These are phyloP conservation scores for Acorus calamus DNA, from an alignment of 106 monocot species.

Conservation along the genomic window DNA sequence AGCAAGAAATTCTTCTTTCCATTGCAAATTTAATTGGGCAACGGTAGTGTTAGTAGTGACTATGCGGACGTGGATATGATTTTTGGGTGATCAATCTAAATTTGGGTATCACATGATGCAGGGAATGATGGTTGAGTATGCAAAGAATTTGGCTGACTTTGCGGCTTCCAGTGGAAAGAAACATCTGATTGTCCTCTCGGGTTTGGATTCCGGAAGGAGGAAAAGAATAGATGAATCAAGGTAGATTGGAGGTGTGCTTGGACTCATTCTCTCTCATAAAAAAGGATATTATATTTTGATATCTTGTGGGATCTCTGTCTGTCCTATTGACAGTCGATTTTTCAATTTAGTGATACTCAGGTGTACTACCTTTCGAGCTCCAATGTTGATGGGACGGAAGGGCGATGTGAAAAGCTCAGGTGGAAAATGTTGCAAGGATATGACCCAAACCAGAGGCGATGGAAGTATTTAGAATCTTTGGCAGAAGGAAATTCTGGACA, in stretches of 20 bases:
- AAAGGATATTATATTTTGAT: background rate
- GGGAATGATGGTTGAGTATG: slow-evolving; percentile 93
- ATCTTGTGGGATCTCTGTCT: background rate
- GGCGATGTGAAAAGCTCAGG: slow-evolving; percentile 54
- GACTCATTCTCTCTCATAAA: background rate
- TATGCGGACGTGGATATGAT: too few relatives aligned
- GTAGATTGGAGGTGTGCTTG: slow-evolving; percentile 15
- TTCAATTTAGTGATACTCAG: slow-evolving; percentile 48
- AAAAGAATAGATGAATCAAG: slow-evolving; percentile 61
- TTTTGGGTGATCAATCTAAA: too few relatives aligned
- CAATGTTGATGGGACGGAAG: slow-evolving; percentile 46
- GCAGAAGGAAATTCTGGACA: slow-evolving; percentile 37
- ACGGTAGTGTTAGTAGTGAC: too few relatives aligned
- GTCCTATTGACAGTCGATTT: background rate
- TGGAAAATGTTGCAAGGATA: slow-evolving; percentile 88
- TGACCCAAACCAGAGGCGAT: slow-evolving; percentile 51
- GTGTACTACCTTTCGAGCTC: slow-evolving; percentile 75
- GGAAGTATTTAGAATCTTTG: slow-evolving; percentile 53
- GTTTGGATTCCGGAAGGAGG: slow-evolving; percentile 84
- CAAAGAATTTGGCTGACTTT: slow-evolving; percentile 65
- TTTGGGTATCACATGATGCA: slow-evolving; percentile 7
- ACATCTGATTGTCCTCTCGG: slow-evolving; percentile 79
- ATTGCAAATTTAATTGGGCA: too few relatives aligned
- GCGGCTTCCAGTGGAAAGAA: slow-evolving; percentile 49
- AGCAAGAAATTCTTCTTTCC: too few relatives aligned